phyloP scores from a whole-genome alignment of 2,329 filamentous ascomycete species.

The Exophiala calicioides region DNA sequence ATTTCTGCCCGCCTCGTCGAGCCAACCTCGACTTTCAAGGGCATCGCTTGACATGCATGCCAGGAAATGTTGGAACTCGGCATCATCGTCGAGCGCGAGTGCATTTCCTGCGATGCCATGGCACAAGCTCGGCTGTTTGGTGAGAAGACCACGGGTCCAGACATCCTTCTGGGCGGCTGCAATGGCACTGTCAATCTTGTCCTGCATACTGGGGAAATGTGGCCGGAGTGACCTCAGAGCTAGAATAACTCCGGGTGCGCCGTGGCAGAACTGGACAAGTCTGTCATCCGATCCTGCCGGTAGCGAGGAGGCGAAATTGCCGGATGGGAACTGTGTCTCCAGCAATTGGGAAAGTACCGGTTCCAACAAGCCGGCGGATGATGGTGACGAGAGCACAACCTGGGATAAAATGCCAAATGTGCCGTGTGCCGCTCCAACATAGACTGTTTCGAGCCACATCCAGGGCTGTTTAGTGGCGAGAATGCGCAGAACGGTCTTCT shows the following conservation, averaged over 20 bases:
- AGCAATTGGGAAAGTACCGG: constrained; percentile 58
- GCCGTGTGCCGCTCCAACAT: constrained; percentile 68
- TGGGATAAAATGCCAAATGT: constrained; percentile 71
- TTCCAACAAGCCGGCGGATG: constrained; percentile 51
- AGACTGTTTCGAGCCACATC: constrained; percentile 65
- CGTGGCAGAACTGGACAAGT: constrained; percentile 68
- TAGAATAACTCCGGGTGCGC: constrained; percentile 63
- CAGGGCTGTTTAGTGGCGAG: constrained; percentile 58
- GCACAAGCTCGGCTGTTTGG: constrained; percentile 66
- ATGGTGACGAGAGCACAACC: constrained; percentile 50
- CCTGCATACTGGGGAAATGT: constrained; percentile 46
- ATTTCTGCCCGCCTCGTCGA: constrained; percentile 47
- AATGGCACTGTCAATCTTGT: constrained; percentile 22
- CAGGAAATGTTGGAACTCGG: constrained; percentile 25
- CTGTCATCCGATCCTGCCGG: constrained; percentile 23
- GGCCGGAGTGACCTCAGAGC: constrained; percentile 59
- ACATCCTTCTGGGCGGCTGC: constrained; percentile 50
- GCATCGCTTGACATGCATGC: constrained; percentile 18
- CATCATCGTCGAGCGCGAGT: constrained; percentile 40
- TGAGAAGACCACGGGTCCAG: constrained; percentile 60
- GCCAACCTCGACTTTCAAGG: constrained; percentile 27
- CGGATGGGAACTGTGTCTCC: constrained; percentile 60
- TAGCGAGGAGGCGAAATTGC: constrained; percentile 63
- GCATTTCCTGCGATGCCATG: constrained; percentile 68
- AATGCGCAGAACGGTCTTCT: constrained; percentile 61